Conservation (phyloP, 176 grass and related monocot genomes). For the Olyra latifolia region DNA sequence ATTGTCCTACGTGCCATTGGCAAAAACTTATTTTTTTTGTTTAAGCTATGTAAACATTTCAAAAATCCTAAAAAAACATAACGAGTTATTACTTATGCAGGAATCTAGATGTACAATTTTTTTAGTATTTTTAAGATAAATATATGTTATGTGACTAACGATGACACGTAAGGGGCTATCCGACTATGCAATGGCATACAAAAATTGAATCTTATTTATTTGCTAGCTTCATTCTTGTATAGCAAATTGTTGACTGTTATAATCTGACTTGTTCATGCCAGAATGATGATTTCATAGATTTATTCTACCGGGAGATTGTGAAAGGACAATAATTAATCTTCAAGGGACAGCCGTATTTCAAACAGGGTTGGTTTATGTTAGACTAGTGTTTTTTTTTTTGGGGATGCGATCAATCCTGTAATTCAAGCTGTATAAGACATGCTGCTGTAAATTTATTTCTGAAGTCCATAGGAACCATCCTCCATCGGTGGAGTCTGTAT, state of each 20-base stretch:
- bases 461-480: background rate
- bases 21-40: too few species aligned
- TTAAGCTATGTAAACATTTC: too few species aligned
- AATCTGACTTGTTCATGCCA: constrained; percentile 14
- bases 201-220: too few species aligned
- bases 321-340: constrained; percentile 44
- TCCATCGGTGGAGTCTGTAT: constrained; percentile 4
- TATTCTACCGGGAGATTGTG: constrained; percentile 54
- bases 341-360: background rate
- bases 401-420: background rate
- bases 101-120: too few species aligned
- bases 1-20: too few species aligned
- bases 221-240: background rate
- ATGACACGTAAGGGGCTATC: too few species aligned
- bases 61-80: too few species aligned
- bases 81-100: too few species aligned
- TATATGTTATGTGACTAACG: too few species aligned
- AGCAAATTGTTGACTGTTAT: background rate
- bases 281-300: constrained; percentile 54
- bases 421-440: background rate
- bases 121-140: too few species aligned
- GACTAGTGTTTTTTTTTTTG: background rate
- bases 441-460: constrained; percentile 33
- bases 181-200: too few species aligned
- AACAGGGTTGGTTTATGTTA: background rate